Evolutionary conservation across 495 filamentous ascomycete genomes (phyloP).

Genomic region (Aspergillus kassunensis): DNA sequence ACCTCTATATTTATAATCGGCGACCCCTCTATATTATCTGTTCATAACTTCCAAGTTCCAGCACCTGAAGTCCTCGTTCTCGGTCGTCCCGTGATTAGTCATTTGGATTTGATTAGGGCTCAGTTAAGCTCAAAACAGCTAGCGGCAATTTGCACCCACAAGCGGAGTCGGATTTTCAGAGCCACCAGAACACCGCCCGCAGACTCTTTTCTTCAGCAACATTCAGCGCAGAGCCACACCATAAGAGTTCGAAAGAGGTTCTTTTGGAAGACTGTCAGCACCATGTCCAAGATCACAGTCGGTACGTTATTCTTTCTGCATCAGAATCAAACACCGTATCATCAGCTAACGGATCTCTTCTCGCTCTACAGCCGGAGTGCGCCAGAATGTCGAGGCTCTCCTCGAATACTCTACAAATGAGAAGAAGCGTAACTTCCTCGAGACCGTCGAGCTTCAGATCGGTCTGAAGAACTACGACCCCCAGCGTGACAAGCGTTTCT

Average conservation of each 20-base stretch:
- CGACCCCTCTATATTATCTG: too few relatives aligned
- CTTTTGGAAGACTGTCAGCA: constrained; percentile 60
- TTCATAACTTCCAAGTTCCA: too few relatives aligned
- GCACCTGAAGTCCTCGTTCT: too few relatives aligned
- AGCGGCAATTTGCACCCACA: constrained; percentile 38
- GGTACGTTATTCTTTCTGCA: constrained; percentile 47
- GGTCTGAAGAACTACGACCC: constrained; percentile 99
- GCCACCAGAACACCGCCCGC: constrained; percentile 14
- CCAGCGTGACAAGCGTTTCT: constrained; percentile 99
- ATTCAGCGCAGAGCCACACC: constrained; percentile 64
- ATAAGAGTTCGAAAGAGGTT: constrained; percentile 49
- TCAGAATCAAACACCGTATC: not conserved
- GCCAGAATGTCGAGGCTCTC: constrained; percentile 83
- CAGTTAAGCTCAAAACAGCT: constrained; percentile 27
- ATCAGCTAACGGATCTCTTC: constrained; percentile 22
- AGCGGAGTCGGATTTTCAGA: constrained; percentile 42
- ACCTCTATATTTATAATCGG: too few relatives aligned
- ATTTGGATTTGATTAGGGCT: constrained; percentile 33
- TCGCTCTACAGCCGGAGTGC: constrained; percentile 75
- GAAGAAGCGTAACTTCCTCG: constrained; percentile 99
- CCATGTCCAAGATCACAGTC: constrained; percentile 86
- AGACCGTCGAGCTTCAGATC: constrained; percentile 90
- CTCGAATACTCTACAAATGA: constrained; percentile 92
- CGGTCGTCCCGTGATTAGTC: too few relatives aligned
- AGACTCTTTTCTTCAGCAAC: constrained; percentile 23